Conservation (phyloP, 2,329 filamentous ascomycete genomes). For the Moelleriella libera region DNA sequence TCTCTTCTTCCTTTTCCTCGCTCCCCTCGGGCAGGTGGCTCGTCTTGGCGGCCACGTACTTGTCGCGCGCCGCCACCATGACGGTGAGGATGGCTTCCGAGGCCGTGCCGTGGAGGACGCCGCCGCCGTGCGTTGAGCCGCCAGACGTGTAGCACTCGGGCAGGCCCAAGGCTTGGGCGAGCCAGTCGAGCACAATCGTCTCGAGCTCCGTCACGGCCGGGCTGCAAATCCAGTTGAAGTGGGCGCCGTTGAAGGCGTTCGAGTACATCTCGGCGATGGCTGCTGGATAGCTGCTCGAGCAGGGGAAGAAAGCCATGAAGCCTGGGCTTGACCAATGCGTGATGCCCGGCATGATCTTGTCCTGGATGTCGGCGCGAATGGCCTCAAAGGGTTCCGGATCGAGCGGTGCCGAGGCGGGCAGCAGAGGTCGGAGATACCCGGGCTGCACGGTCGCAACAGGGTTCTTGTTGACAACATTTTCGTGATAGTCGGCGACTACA, state of each 20-base stretch:
- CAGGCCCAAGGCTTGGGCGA: conserved; percentile 61
- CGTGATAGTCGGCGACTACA: conserved; percentile 71
- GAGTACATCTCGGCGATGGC: conserved; percentile 91
- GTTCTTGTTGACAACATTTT: conserved; percentile 52
- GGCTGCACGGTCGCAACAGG: conserved; percentile 70
- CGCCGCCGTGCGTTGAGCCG: conserved; percentile 58
- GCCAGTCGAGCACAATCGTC: conserved; percentile 85
- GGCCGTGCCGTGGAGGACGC: conserved; percentile 88
- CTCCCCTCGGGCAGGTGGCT: conserved; percentile 25
- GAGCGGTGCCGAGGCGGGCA: conserved; percentile 52
- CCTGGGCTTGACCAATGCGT: conserved; percentile 93
- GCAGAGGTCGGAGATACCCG: conserved; percentile 69
- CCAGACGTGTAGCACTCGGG: conserved; percentile 62
- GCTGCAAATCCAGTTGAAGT: conserved; percentile 95
- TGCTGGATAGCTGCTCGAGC: conserved; percentile 64
- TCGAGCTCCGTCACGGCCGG: conserved; percentile 88
- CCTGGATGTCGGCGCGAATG: conserved; percentile 73
- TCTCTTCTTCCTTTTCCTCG: conserved; percentile 56
- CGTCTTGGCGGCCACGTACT: conserved; percentile 51
- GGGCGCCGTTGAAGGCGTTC: conserved; percentile 73
- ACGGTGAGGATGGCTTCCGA: conserved; percentile 78
- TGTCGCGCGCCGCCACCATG: conserved; percentile 76
- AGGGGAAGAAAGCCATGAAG: conserved; percentile 94
- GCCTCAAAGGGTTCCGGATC: conserved; percentile 59
- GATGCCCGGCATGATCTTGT: conserved; percentile 78